Conservation (phyloP, 2,329 filamentous ascomycete species). For the Paraphoma sp. region DNA sequence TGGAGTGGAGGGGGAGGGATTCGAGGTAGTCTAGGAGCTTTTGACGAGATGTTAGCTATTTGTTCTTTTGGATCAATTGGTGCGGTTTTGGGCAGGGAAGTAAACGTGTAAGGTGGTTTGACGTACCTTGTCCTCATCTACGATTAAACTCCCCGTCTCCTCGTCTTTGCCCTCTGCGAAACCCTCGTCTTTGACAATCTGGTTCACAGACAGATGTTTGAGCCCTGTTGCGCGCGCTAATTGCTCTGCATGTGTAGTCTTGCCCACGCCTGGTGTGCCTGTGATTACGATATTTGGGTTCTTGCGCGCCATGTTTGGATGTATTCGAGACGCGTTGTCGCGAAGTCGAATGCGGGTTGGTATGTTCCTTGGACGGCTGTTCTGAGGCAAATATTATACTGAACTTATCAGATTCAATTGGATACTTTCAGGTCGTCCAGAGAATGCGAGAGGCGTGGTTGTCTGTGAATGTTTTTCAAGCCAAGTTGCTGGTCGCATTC, state of each 20-base stretch:
- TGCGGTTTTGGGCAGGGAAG: no score
- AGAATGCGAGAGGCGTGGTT: not conserved
- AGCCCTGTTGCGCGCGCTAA: conserved; percentile 78
- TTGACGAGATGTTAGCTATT: not conserved
- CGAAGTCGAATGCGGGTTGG: not conserved
- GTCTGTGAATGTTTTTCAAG: not conserved
- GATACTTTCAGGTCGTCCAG: not conserved
- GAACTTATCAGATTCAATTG: not conserved
- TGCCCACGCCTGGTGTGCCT: conserved; percentile 93
- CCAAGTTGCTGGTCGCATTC: conserved; percentile 6
- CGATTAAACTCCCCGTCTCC: conserved; percentile 85
- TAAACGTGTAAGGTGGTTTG: not conserved
- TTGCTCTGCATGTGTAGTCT: conserved; percentile 88
- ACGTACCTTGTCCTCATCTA: conserved; percentile 91
- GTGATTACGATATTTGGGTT: conserved; percentile 91
- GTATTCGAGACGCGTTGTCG: not conserved
- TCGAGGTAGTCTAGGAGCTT: conserved; percentile 89
- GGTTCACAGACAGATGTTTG: conserved; percentile 85
- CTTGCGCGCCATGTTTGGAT: conserved; percentile 46
- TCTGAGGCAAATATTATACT: no score
- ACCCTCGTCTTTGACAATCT: conserved; percentile 85
- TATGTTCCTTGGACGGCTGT: no score
- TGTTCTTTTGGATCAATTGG: not conserved
- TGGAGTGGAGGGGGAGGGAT: conserved; percentile 67
- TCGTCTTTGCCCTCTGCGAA: conserved; percentile 91